These are phyloP conservation scores for Smallanthus sonchifolius DNA, from an alignment of 129 eudicot genomes.

Conservation along the genomic window DNA sequence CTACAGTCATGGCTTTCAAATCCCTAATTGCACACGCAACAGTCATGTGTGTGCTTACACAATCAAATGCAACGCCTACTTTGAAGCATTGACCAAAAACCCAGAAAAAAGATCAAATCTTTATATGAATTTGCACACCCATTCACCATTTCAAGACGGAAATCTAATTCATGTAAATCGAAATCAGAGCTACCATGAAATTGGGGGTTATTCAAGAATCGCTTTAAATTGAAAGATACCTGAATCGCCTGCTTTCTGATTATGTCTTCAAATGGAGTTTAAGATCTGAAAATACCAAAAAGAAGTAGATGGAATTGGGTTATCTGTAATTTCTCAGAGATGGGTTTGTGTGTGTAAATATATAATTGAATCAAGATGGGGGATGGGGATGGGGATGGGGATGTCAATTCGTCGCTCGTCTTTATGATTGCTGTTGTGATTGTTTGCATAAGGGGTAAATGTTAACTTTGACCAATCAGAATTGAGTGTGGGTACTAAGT, in stretches of 20 bases:
- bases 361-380: slow-evolving; percentile 22
- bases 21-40: slow-evolving; percentile 32
- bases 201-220: slow-evolving; percentile 18
- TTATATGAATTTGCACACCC: slow-evolving; percentile 11
- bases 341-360: too few relatives aligned
- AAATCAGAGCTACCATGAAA: slow-evolving; percentile 11
- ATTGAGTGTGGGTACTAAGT: background rate
- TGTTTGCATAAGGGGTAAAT: background rate
- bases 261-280: slow-evolving; percentile 14
- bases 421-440: slow-evolving; percentile 7
- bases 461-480: slow-evolving; percentile 15
- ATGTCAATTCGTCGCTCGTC: background rate
- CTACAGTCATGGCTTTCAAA: slow-evolving; percentile 27
- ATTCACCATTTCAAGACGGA: slow-evolving; percentile 19
- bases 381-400: slow-evolving; percentile 10
- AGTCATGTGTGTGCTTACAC: background rate
- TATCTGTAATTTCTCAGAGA: slow-evolving; percentile 29
- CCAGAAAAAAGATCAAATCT: slow-evolving; percentile 26
- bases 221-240: slow-evolving; percentile 2
- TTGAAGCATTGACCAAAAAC: slow-evolving; percentile 26
- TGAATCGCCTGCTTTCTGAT: slow-evolving; percentile 16
- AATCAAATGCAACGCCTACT: slow-evolving; percentile 12
- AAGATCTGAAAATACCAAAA: slow-evolving; percentile 31
- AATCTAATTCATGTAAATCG: background rate
- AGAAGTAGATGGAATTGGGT: slow-evolving; percentile 20